These are phyloP conservation scores for Podospora conica DNA, from an alignment of 495 filamentous ascomycete species.

Conservation along the genomic window DNA sequence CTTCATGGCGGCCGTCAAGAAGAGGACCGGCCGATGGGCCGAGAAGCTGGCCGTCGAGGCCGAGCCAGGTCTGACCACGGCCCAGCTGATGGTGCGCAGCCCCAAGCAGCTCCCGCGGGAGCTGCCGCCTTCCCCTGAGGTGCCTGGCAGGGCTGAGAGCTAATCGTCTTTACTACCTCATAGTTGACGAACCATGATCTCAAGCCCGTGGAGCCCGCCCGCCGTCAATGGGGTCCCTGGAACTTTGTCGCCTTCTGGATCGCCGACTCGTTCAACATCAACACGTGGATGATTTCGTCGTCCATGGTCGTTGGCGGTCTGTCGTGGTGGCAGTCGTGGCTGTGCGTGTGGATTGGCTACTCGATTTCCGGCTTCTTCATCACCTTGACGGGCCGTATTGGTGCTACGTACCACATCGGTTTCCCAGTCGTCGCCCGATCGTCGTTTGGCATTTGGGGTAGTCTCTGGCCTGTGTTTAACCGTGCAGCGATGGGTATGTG, in stretches of 20 bases:
- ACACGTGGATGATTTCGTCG: constrained; percentile 97
- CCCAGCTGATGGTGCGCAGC: constrained; percentile 65
- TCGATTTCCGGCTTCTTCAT: constrained; percentile 70
- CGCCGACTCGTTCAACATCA: constrained; percentile 94
- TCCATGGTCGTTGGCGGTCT: constrained; percentile 68
- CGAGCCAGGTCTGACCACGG: constrained; percentile 73
- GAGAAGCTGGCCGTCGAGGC: constrained; percentile 62
- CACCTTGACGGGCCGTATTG: constrained; percentile 73
- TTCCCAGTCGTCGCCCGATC: constrained; percentile 74
- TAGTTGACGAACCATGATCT: constrained; percentile 82
- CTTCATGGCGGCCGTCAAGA: constrained; percentile 11
- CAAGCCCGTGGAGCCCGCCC: constrained; percentile 80
- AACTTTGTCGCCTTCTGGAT: constrained; percentile 93
- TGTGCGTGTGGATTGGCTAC: constrained; percentile 85
- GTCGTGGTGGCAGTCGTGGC: constrained; percentile 95
- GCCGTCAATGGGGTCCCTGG: constrained; percentile 80
- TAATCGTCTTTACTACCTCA: constrained; percentile 5
- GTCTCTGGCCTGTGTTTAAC: constrained; percentile 87
- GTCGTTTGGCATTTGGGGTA: constrained; percentile 83
- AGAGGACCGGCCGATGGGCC: constrained; percentile 23
- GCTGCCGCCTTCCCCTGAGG: not conserved
- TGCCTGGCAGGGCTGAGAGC: constrained; percentile 5
- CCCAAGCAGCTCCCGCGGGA: not conserved
- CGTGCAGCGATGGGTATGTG: constrained; percentile 67
- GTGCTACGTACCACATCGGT: constrained; percentile 82